These are phyloP conservation scores for Rhodomyrtus tomentosa DNA, from an alignment of 345 rosid genomes.

Conservation along the genomic window DNA sequence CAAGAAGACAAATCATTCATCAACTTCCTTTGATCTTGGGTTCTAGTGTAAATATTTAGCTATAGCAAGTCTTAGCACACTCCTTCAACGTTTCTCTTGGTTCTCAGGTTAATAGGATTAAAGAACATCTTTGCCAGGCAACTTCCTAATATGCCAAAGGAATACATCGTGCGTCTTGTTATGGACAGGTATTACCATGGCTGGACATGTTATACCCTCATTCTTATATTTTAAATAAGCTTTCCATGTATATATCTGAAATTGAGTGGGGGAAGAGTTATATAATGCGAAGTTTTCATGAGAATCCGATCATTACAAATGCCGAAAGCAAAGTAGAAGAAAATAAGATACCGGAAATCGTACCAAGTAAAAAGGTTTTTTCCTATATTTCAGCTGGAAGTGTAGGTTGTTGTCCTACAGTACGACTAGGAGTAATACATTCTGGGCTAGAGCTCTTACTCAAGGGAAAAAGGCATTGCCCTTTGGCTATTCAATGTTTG, in stretches of 20 bases:
- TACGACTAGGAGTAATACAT: neutral
- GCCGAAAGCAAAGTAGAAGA: neutral
- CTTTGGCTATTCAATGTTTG: neutral
- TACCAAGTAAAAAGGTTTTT: neutral
- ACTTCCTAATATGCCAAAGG: conserved; percentile 98
- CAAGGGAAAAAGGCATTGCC: neutral
- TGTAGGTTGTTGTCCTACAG: neutral
- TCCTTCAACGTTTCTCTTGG: neutral
- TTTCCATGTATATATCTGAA: neutral
- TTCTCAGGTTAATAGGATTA: conserved; percentile 84
- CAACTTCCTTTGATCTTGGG: neutral
- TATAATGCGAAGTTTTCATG: neutral
- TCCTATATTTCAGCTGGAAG: neutral
- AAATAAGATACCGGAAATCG: neutral
- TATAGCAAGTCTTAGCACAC: neutral
- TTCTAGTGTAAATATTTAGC: neutral
- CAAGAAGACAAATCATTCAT: neutral
- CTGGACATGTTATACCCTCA: neutral
- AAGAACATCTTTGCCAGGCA: conserved; percentile 98
- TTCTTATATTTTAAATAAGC: neutral
- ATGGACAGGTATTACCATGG: conserved; percentile 81
- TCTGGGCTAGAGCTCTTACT: neutral
- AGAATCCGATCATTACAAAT: neutral
- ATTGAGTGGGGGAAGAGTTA: neutral
- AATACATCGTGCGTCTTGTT: conserved; percentile 96